Percentiles rank a stretch among this genome's conserved stretches.
These are phyloP conservation scores for Nepenthes alata DNA, from an alignment of 179 eudicot genomes.

Conservation along the genomic window DNA sequence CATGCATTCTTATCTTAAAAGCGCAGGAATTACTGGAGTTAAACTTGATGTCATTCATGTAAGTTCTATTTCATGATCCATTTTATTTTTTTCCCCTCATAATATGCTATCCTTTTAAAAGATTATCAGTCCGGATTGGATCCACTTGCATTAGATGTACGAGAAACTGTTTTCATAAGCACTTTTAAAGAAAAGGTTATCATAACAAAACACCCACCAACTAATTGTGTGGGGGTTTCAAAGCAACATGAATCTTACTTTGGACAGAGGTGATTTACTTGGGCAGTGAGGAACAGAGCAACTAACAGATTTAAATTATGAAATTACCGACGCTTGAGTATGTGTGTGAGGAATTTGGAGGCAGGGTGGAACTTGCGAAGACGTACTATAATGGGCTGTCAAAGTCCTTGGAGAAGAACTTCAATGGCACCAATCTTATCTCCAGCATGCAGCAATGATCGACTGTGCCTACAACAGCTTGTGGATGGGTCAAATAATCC, in stretches of 20 bases:
- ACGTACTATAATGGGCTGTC: slow-evolving; percentile 42
- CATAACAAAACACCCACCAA: too few relatives aligned
- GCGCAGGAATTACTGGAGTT: slow-evolving; percentile 47
- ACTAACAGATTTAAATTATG: neutral
- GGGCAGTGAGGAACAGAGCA: neutral
- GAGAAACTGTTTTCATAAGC: too few relatives aligned
- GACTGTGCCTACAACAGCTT: slow-evolving; percentile 63
- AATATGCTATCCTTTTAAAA: too few relatives aligned
- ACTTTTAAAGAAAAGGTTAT: too few relatives aligned
- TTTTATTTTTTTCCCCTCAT: neutral
- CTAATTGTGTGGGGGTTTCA: too few relatives aligned
- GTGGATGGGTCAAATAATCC: slow-evolving; percentile 63
- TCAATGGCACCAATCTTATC: slow-evolving; percentile 43
- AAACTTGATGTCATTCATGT: slow-evolving; percentile 64
- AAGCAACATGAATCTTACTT: too few relatives aligned
- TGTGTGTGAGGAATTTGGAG: slow-evolving; percentile 44
- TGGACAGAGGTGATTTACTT: too few relatives aligned
- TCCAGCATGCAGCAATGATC: slow-evolving; percentile 66
- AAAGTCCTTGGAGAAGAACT: slow-evolving; percentile 40
- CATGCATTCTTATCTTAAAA: slow-evolving; percentile 49
- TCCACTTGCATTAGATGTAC: too few relatives aligned
- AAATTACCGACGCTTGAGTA: slow-evolving; percentile 41
- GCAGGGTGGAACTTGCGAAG: slow-evolving; percentile 53
- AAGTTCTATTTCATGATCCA: slow-evolving; percentile 7
- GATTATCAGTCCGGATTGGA: too few relatives aligned